These are phyloP conservation scores for Pichia ethanolica DNA, from an alignment of 805 yeast genomes.

Conservation along the genomic window DNA sequence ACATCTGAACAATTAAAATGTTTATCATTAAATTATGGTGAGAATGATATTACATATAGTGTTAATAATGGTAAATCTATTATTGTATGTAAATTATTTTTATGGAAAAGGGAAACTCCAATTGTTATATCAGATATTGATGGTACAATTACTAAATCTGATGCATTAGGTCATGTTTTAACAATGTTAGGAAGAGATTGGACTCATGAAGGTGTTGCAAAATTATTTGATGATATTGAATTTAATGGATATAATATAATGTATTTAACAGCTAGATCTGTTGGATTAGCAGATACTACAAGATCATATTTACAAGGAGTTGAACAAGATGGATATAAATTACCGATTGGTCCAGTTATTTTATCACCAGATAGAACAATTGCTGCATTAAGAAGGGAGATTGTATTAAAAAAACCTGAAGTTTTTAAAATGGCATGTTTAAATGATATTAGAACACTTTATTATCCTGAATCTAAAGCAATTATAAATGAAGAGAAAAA, in stretches of 20 bases:
- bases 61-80: constrained; percentile 80
- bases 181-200: constrained; percentile 93
- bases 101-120: constrained; percentile 81
- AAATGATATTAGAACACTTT: constrained; percentile 72
- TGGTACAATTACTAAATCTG: constrained; percentile 96
- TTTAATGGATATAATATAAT: constrained; percentile 87
- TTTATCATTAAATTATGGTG: constrained; percentile 69
- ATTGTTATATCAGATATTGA: constrained; percentile 96
- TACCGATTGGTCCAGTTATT: constrained; percentile 91
- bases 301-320: constrained; percentile 74
- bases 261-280: constrained; percentile 91
- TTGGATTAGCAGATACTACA: constrained; percentile 91
- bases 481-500: not conserved
- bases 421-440: constrained; percentile 98
- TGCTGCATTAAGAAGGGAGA: constrained; percentile 89
- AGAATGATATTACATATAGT: constrained; percentile 68
- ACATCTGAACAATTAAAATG: constrained; percentile 83
- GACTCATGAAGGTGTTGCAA: constrained; percentile 96
- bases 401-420: constrained; percentile 90
- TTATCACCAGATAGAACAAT: constrained; percentile 93
- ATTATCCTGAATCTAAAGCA: constrained; percentile 22
- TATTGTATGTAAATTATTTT: constrained; percentile 61
- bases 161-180: constrained; percentile 92
- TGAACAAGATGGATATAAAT: constrained; percentile 60
- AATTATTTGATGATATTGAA: constrained; percentile 77